A percentile compares a stretch with the other conserved stretches of the same genome.
Conservation (phyloP, 805 yeast species). For the Pichia cephalocereana region DNA sequence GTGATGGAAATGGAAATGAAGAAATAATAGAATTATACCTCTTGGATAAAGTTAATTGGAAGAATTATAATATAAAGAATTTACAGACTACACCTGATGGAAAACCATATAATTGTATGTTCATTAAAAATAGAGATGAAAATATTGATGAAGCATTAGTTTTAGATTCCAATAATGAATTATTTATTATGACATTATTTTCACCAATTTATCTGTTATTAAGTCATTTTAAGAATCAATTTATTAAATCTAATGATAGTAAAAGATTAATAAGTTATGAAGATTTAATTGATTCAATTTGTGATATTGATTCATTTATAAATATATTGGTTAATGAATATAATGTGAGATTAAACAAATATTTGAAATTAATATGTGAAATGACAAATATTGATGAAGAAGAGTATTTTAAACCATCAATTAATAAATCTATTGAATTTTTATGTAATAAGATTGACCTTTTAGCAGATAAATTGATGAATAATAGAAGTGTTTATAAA, state of each 20-base stretch:
- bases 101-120: conserved; percentile 4
- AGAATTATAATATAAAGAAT: conserved; percentile 1
- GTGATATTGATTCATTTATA: not conserved
- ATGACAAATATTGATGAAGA: conserved; percentile 33
- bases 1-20: not conserved
- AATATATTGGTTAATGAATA: not conserved
- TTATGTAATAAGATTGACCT: conserved; percentile 25
- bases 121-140: not conserved
- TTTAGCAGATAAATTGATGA: not conserved
- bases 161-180: conserved; percentile 29
- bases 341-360: not conserved
- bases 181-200: conserved; percentile 33
- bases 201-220: conserved; percentile 33
- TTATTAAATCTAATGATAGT: conserved; percentile 13
- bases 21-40: not conserved
- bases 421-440: conserved; percentile 28
- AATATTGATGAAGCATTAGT: conserved; percentile 26
- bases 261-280: conserved; percentile 31
- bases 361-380: conserved; percentile 21
- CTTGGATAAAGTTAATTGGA: conserved; percentile 5
- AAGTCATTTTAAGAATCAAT: conserved; percentile 23
- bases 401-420: conserved; percentile 35
- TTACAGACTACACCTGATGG: conserved; percentile 1
- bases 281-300: conserved; percentile 29
- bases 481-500: conserved; percentile 5